A percentile compares a stretch with the other conserved stretches of the same genome.
Conservation (phyloP, 1,284 basidiomycete species). For the Salmacisia buchloeana region DNA sequence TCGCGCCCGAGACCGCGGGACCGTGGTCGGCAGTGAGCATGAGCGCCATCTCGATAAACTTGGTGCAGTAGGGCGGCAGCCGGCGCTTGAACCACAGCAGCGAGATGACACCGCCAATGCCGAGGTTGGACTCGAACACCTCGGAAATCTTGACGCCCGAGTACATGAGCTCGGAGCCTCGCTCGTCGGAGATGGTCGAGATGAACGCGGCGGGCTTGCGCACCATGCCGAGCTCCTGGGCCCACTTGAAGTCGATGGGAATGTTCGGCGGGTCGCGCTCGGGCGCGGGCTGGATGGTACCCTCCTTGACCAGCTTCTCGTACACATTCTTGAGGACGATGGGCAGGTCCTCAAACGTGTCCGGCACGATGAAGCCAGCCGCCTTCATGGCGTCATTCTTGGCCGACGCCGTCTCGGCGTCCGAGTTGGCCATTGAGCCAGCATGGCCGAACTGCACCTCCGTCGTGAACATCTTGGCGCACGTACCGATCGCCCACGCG, state of each 20-base stretch:
- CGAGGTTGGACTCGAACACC: conserved; percentile 62
- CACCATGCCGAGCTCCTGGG: conserved; percentile 89
- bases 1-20: conserved; percentile 67
- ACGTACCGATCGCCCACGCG: conserved; percentile 98
- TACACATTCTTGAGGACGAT: conserved; percentile 77
- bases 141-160: conserved; percentile 98
- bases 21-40: conserved; percentile 97
- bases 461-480: conserved; percentile 99
- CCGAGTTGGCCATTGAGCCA: conserved; percentile 95
- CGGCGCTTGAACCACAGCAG: conserved; percentile 98
- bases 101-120: conserved; percentile 91
- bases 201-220: conserved; percentile 99
- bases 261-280: conserved; percentile 90
- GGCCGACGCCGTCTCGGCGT: conserved; percentile 91
- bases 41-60: conserved; percentile 94
- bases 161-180: conserved; percentile 95
- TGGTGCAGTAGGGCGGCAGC: conserved; percentile 49
- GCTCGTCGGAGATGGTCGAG: conserved; percentile 98
- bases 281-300: conserved; percentile 65
- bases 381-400: conserved; percentile 94
- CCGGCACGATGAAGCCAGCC: conserved; percentile 92
- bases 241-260: conserved; percentile 99
- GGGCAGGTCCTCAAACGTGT: conserved; percentile 95
- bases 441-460: conserved; percentile 99
- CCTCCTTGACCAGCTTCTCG: conserved; percentile 69